Evolutionary conservation across 2,329 filamentous ascomycete genomes (phyloP).

Genomic region (Tolypocladium capitatum): DNA sequence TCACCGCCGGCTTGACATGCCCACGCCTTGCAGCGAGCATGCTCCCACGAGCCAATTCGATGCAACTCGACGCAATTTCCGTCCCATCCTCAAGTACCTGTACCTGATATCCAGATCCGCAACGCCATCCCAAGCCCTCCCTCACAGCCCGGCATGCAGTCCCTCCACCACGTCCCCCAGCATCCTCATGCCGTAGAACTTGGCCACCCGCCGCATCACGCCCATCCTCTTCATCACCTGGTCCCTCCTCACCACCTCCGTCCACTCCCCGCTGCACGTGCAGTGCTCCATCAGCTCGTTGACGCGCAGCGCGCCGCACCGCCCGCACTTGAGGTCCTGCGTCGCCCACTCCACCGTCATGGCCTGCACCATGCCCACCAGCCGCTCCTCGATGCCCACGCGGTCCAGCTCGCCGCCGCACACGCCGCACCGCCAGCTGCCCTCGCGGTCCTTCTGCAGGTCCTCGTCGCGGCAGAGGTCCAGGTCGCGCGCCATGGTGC

Average conservation of each 20-base stretch:
- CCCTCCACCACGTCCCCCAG: constrained; percentile 60
- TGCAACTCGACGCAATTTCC: not conserved
- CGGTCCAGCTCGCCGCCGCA: constrained; percentile 66
- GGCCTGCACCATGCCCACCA: constrained; percentile 65
- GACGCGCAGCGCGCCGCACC: constrained; percentile 58
- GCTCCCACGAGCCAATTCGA: not conserved
- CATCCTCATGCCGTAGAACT: constrained; percentile 72
- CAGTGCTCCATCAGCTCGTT: constrained; percentile 98
- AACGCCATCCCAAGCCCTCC: not conserved
- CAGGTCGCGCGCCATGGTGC: constrained; percentile 76
- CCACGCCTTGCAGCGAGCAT: not conserved
- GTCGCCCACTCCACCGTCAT: constrained; percentile 68
- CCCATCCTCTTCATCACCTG: constrained; percentile 52
- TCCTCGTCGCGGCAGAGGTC: constrained; percentile 87
- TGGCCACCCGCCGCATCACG: constrained; percentile 63
- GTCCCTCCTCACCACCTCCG: constrained; percentile 51
- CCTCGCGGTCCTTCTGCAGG: constrained; percentile 36
- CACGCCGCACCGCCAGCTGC: constrained; percentile 62
- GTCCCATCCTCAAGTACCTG: not conserved
- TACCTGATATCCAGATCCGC: not conserved
- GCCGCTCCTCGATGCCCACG: constrained; percentile 69
- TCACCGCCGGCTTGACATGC: not conserved
- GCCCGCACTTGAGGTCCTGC: constrained; percentile 74
- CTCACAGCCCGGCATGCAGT: constrained; percentile 34
- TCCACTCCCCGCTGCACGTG: constrained; percentile 80